Evolutionary conservation across 805 yeast species (phyloP).

Genomic region (Hanseniaspora valbyensis): DNA sequence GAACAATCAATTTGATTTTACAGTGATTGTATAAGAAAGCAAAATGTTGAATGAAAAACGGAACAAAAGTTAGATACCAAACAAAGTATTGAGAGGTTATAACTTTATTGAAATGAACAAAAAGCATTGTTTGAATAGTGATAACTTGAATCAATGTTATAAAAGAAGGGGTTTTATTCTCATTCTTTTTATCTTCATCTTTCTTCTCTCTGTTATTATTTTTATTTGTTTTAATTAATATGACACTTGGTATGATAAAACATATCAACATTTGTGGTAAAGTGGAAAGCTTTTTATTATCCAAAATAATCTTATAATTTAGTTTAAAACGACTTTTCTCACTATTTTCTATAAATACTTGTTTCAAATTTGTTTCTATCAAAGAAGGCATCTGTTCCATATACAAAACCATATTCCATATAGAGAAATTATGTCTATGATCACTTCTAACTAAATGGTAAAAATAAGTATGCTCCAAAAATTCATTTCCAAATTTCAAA

Average conservation of each 20-base stretch:
- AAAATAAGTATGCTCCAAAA: constrained; percentile 62
- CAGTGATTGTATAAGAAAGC: constrained; percentile 16
- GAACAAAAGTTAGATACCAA: constrained; percentile 83
- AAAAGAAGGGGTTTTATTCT: constrained; percentile 18
- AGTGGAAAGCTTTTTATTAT: constrained; percentile 48
- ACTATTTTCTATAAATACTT: neutral
- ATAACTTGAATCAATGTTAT: constrained; percentile 39
- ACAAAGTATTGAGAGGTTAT: constrained; percentile 92
- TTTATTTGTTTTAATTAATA: constrained; percentile 29
- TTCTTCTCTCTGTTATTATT: neutral
- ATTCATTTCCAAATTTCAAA: constrained; percentile 58
- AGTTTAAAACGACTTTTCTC: constrained; percentile 9
- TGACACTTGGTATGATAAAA: constrained; percentile 42
- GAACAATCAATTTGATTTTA: constrained; percentile 34
- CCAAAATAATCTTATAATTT: constrained; percentile 29
- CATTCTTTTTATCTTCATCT: constrained; percentile 15
- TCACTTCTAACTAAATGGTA: constrained; percentile 78
- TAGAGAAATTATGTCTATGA: constrained; percentile 89
- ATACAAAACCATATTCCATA: constrained; percentile 68
- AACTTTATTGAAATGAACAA: constrained; percentile 68
- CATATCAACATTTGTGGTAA: constrained; percentile 64
- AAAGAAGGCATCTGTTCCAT: constrained; percentile 38
- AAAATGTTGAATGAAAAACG: constrained; percentile 47
- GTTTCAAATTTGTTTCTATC: neutral
- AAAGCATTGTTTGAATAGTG: constrained; percentile 69